Conservation (phyloP, 192 early-diverging fungal species). For the Podila clonocystis region DNA sequence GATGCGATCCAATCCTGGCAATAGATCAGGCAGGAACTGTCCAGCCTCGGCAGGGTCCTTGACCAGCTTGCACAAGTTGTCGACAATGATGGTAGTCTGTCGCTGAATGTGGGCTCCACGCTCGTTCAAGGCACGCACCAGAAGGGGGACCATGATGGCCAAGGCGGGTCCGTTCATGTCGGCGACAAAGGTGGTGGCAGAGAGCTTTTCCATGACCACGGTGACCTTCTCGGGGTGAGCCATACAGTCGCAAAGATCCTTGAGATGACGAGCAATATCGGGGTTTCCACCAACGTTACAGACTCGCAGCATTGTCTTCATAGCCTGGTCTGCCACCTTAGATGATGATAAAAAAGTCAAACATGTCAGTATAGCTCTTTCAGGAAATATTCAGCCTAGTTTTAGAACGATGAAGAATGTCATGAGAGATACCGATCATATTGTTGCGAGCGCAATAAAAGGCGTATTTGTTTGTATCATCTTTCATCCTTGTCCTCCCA, state of each 20-base stretch:
- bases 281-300: slow-evolving; percentile 80
- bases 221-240: slow-evolving; percentile 81
- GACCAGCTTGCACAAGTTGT: slow-evolving; percentile 89
- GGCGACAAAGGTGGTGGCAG: slow-evolving; percentile 81
- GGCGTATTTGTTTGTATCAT: too few species aligned
- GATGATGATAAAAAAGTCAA: not conserved
- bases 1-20: slow-evolving; percentile 79
- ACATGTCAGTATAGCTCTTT: too few species aligned
- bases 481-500: too few species aligned
- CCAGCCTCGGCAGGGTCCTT: slow-evolving; percentile 82
- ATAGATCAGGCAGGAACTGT: slow-evolving; percentile 78
- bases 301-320: slow-evolving; percentile 71
- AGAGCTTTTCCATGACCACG: slow-evolving; percentile 77
- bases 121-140: slow-evolving; percentile 73
- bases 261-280: slow-evolving; percentile 76
- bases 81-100: slow-evolving; percentile 80
- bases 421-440: too few species aligned
- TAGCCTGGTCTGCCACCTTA: slow-evolving; percentile 55
- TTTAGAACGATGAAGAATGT: too few species aligned
- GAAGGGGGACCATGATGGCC: slow-evolving; percentile 82
- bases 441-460: too few species aligned
- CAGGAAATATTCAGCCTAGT: too few species aligned
- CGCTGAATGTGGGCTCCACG: slow-evolving; percentile 72
- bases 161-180: slow-evolving; percentile 80
- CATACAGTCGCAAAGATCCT: slow-evolving; percentile 78